A percentile compares a stretch with the other conserved stretches of the same genome.
Evolutionary conservation across 2,329 filamentous ascomycete genomes (phyloP).

Genomic region (Ophiocordyceps polyrhachis-furcata): DNA sequence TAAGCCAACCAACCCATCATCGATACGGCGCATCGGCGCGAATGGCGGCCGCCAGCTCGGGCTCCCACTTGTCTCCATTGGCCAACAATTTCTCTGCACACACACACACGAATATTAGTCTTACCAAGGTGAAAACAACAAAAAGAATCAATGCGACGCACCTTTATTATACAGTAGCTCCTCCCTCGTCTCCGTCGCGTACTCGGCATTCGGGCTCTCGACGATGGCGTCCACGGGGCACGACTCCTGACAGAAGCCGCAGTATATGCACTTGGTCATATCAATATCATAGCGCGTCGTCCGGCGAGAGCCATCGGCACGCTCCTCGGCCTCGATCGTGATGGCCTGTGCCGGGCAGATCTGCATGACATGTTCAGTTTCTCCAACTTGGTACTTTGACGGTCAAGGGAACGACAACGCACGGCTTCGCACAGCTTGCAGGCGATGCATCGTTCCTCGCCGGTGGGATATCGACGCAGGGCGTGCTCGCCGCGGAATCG

Average conservation of each 20-base stretch:
- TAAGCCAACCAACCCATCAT: too few relatives aligned
- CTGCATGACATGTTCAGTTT: constrained; percentile 13
- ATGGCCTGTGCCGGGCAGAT: constrained; percentile 97
- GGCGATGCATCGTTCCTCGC: constrained; percentile 96
- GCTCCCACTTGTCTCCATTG: constrained; percentile 95
- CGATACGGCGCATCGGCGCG: constrained; percentile 86
- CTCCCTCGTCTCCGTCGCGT: constrained; percentile 55
- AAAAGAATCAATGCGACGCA: constrained; percentile 9
- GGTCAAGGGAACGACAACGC: constrained; percentile 6
- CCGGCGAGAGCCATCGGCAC: constrained; percentile 82
- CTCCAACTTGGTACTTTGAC: background rate
- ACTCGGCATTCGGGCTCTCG: constrained; percentile 44
- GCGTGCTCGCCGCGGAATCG: constrained; percentile 98
- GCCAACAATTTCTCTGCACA: constrained; percentile 57
- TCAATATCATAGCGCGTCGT: constrained; percentile 98
- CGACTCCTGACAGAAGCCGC: constrained; percentile 96
- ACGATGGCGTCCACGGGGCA: constrained; percentile 91
- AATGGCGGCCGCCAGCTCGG: constrained; percentile 80
- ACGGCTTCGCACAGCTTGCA: constrained; percentile 98
- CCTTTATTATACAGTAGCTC: constrained; percentile 94
- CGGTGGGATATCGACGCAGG: constrained; percentile 84
- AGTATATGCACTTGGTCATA: constrained; percentile 99
- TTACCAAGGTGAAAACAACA: too few relatives aligned
- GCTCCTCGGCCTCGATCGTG: constrained; percentile 97
- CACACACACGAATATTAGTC: constrained; percentile 8